Percentiles rank a stretch among this genome's conserved stretches.
Conservation (phyloP, 108 stramenopile species). For the Aurantiochytrium sp. region DNA sequence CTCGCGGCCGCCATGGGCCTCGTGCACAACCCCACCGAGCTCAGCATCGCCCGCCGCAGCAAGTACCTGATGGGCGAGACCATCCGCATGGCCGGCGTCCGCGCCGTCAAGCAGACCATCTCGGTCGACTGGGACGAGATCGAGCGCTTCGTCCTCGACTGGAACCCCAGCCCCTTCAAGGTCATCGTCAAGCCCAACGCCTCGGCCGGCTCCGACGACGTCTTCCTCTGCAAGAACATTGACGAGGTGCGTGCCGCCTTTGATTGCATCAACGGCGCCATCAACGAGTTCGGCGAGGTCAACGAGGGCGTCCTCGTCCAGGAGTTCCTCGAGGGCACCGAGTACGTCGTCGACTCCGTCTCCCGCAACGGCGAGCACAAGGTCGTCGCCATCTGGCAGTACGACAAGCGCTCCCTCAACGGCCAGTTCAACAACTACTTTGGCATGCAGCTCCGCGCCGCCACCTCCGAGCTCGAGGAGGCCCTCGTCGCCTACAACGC, state of each 20-base stretch:
- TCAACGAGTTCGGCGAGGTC: constrained; percentile 71
- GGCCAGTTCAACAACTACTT: constrained; percentile 74
- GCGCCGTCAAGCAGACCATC: constrained; percentile 76
- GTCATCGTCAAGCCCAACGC: constrained; percentile 87
- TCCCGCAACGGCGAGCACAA: constrained; percentile 77
- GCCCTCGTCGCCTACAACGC: constrained; percentile 39
- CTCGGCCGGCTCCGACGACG: constrained; percentile 86
- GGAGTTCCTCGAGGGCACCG: constrained; percentile 77
- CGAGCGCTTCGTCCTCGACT: constrained; percentile 63
- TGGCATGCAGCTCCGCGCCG: constrained; percentile 66
- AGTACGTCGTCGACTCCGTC: constrained; percentile 87
- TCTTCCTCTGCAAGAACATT: constrained; percentile 77
- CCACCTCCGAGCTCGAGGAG: not conserved
- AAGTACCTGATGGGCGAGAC: constrained; percentile 87
- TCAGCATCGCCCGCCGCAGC: constrained; percentile 73
- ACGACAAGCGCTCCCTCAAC: constrained; percentile 77
- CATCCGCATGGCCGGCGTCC: constrained; percentile 65
- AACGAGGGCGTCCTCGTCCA: constrained; percentile 70
- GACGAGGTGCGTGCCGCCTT: constrained; percentile 84
- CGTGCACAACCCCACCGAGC: constrained; percentile 71
- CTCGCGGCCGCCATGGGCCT: constrained; percentile 56
- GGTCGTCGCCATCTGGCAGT: constrained; percentile 89
- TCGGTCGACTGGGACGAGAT: constrained; percentile 69
- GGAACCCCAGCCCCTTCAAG: constrained; percentile 64
- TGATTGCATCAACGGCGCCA: constrained; percentile 70